Evolutionary conservation across 1,139 yeast genomes (phyloP).

Genomic region (Yamadazyma jaroonii): DNA sequence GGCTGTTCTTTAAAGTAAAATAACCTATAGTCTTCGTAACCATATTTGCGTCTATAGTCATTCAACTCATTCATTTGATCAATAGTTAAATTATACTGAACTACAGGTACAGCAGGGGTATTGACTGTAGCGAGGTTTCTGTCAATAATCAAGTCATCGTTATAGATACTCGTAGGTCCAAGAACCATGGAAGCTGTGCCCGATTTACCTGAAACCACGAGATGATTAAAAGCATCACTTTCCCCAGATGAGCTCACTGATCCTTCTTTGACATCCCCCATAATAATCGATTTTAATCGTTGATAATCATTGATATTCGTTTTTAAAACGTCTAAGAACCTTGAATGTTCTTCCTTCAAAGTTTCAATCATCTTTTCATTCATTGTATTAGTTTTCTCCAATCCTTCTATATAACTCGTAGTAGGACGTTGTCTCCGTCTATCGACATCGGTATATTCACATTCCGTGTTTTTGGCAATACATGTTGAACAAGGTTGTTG

Average conservation of each 20-base stretch:
- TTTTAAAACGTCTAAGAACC: conserved; percentile 5
- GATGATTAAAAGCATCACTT: conserved; percentile 5
- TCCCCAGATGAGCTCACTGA: no score
- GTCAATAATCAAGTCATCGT: conserved; percentile 10
- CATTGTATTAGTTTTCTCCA: conserved; percentile 4
- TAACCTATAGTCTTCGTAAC: conserved; percentile 7
- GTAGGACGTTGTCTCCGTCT: conserved; percentile 9
- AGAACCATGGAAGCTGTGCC: conserved; percentile 9
- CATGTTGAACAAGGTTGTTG: conserved; percentile 3
- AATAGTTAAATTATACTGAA: conserved; percentile 5
- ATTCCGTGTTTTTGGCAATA: conserved; percentile 4
- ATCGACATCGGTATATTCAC: conserved; percentile 9
- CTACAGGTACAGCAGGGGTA: not conserved
- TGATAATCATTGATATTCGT: conserved; percentile 5
- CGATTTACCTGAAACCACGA: conserved; percentile 6
- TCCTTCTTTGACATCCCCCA: no score
- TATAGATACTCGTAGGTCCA: conserved; percentile 13
- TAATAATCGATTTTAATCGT: not conserved
- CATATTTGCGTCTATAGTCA: conserved; percentile 8
- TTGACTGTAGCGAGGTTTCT: not conserved
- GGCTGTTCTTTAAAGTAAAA: conserved; percentile 8
- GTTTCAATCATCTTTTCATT: not conserved
- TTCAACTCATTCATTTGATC: conserved; percentile 7
- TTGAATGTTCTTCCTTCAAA: conserved; percentile 5
- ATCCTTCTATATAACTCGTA: conserved; percentile 8